These are phyloP conservation scores for Mortierella hygrophila DNA, from an alignment of 192 early-diverging fungal genomes.

Conservation along the genomic window DNA sequence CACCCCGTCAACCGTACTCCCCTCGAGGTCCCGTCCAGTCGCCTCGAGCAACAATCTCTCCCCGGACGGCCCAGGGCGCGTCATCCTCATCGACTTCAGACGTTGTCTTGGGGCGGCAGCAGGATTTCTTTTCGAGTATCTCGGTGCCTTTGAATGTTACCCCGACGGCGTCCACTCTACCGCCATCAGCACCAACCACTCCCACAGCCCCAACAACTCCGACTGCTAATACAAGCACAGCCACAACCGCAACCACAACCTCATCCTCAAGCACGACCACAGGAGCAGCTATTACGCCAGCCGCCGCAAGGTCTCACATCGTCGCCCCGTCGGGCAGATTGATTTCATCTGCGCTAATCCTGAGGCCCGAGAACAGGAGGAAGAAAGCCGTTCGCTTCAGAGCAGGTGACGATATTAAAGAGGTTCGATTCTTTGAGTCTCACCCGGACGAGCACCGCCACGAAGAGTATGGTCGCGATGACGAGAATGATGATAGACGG, in stretches of 20 bases:
- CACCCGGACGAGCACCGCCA: not conserved
- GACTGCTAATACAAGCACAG: not conserved
- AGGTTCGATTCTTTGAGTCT: constrained; percentile 15
- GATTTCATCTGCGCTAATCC: not conserved
- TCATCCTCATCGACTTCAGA: not conserved
- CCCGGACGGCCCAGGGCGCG: not conserved
- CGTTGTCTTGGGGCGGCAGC: not conserved
- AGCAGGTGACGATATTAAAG: not conserved
- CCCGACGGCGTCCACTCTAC: not conserved
- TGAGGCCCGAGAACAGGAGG: not conserved
- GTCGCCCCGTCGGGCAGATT: too few species aligned
- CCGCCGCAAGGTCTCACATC: not conserved
- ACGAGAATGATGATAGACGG: not conserved
- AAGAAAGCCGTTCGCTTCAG: constrained; percentile 37
- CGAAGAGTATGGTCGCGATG: not conserved
- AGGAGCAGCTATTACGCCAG: not conserved
- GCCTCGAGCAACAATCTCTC: not conserved
- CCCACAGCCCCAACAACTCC: not conserved
- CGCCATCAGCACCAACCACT: not conserved
- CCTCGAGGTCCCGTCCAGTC: not conserved
- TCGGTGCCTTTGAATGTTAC: not conserved
- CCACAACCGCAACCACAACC: too few species aligned
- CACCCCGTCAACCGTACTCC: not conserved
- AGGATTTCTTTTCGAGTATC: not conserved
- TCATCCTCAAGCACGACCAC: too few species aligned